These are phyloP conservation scores for Ramaria rubella DNA, from an alignment of 768 basidiomycete species.

Conservation along the genomic window DNA sequence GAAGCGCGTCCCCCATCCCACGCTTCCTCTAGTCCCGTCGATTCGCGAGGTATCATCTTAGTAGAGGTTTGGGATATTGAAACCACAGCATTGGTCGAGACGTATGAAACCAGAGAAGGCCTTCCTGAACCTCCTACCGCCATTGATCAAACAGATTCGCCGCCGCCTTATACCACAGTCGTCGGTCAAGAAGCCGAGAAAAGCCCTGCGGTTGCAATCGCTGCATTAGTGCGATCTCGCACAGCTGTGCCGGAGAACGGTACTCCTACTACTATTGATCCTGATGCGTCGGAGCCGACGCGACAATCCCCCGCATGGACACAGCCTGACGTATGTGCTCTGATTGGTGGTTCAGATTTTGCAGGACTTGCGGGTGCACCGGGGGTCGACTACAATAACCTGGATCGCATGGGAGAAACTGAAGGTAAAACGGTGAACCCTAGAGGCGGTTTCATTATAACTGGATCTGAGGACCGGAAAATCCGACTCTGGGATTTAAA, in stretches of 20 bases:
- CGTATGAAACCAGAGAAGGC: constrained; percentile 45
- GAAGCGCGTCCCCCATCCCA: constrained; percentile 30
- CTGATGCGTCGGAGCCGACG: constrained; percentile 29
- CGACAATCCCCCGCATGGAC: constrained; percentile 37
- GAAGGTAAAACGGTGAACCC: constrained; percentile 12
- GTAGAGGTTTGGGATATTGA: constrained; percentile 95
- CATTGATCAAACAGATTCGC: constrained; percentile 15
- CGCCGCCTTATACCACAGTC: not conserved
- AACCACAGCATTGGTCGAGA: constrained; percentile 70
- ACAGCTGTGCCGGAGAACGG: constrained; percentile 23
- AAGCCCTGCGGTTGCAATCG: constrained; percentile 68
- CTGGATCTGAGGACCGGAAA: constrained; percentile 84
- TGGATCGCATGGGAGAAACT: constrained; percentile 28
- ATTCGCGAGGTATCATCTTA: constrained; percentile 40
- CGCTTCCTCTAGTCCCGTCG: constrained; percentile 1
- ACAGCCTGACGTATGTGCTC: constrained; percentile 59
- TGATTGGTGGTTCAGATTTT: constrained; percentile 71
- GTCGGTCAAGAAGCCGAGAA: constrained; percentile 49
- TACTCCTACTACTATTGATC: constrained; percentile 22
- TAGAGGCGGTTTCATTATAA: constrained; percentile 69
- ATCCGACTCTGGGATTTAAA: constrained; percentile 85
- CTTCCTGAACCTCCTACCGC: constrained; percentile 24
- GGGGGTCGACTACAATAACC: constrained; percentile 43
- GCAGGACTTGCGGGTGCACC: constrained; percentile 57
- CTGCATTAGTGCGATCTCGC: constrained; percentile 68